These are phyloP conservation scores for Warburgia ugandensis DNA, from an alignment of 164 flowering plant genomes.

Conservation along the genomic window DNA sequence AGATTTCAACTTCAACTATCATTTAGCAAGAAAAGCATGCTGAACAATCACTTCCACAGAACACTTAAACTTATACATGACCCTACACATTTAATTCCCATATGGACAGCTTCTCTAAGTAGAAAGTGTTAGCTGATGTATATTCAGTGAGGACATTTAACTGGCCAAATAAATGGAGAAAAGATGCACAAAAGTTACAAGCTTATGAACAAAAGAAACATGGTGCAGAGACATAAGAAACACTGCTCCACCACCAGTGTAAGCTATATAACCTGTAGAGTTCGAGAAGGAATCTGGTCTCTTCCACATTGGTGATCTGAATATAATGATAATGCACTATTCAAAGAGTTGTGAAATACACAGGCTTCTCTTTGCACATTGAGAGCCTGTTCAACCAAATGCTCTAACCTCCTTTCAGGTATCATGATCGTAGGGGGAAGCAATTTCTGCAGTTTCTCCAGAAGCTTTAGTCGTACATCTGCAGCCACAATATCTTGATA, in stretches of 20 bases:
- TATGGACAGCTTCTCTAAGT: too few relatives aligned
- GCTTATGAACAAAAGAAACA: too few relatives aligned
- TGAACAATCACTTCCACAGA: too few relatives aligned
- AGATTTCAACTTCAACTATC: too few relatives aligned
- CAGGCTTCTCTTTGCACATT: slow-evolving; percentile 64
- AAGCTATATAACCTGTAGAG: slow-evolving; percentile 49
- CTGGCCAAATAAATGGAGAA: too few relatives aligned
- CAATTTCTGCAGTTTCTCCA: slow-evolving; percentile 57
- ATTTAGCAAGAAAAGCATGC: too few relatives aligned
- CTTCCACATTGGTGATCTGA: slow-evolving; percentile 81
- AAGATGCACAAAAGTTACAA: neutral
- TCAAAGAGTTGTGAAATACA: slow-evolving; percentile 62
- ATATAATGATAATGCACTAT: slow-evolving; percentile 58
- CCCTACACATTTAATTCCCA: too few relatives aligned
- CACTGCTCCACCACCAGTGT: too few relatives aligned
- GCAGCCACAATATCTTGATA: slow-evolving; percentile 20
- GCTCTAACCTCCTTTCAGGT: slow-evolving; percentile 72
- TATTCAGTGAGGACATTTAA: too few relatives aligned
- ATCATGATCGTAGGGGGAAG: slow-evolving; percentile 61
- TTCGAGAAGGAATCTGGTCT: slow-evolving; percentile 66
- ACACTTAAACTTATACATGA: too few relatives aligned
- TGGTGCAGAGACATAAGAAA: too few relatives aligned
- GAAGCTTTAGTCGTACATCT: slow-evolving; percentile 38
- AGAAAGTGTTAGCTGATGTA: too few relatives aligned
- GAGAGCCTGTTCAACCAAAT: slow-evolving; percentile 78